phyloP scores from a whole-genome alignment of 1,284 basidiomycete species.

The Athelia psychrophila region DNA sequence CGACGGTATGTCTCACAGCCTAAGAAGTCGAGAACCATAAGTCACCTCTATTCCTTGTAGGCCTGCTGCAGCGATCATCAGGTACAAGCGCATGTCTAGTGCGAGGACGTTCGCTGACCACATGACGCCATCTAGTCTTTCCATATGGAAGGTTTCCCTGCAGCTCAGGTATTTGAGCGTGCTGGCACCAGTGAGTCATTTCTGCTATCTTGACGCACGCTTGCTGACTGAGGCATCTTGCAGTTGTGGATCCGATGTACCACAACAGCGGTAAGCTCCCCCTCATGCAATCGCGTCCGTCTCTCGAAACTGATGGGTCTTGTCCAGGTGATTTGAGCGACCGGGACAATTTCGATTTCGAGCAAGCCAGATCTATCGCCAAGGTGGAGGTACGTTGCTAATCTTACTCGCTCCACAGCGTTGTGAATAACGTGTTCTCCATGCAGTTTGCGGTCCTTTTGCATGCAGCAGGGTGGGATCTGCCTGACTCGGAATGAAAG shows the following conservation, averaged over 20 bases:
- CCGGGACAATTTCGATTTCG: conserved; percentile 75
- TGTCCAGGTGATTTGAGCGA: conserved; percentile 72
- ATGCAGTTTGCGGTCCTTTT: conserved; percentile 51
- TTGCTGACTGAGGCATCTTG: conserved; percentile 4
- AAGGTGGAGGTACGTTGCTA: conserved; percentile 69
- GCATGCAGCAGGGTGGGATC: conserved; percentile 50
- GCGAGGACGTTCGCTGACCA: conserved; percentile 1
- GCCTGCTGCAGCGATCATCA: conserved; percentile 90
- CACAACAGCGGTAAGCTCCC: conserved; percentile 65
- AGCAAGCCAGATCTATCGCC: conserved; percentile 77
- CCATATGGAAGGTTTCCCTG: conserved; percentile 77
- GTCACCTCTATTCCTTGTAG: no score
- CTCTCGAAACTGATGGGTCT: conserved; percentile 1
- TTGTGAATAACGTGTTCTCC: conserved; percentile 4
- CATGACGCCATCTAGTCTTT: conserved; percentile 68
- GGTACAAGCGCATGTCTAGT: conserved; percentile 28
- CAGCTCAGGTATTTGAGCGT: conserved; percentile 81
- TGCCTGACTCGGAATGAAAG: conserved; percentile 10
- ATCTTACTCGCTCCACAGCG: neutral
- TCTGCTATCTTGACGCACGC: no score
- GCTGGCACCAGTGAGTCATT: conserved; percentile 68
- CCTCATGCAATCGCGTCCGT: conserved; percentile 1
- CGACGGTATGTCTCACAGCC: conserved; percentile 43
- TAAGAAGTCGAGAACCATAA: no score
- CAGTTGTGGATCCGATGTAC: conserved; percentile 84